Base-by-base conservation (phyloP, 768 basidiomycete genomes). In the Mrakia hoshinonis region DNA sequence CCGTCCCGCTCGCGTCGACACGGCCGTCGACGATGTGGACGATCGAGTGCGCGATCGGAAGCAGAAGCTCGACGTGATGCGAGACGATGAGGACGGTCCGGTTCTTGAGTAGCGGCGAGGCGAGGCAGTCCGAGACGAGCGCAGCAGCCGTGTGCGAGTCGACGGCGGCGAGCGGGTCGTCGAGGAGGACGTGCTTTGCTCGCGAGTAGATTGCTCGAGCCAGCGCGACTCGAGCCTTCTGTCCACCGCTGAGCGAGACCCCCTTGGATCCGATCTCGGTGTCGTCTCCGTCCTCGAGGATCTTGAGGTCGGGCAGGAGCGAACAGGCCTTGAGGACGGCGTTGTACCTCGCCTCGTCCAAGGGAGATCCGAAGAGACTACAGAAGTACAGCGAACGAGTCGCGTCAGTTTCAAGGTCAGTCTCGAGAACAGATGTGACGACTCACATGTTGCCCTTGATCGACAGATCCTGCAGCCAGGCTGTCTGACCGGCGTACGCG, bases 131-230 rank as follows among this genome's bases (percentile, higher is more conserved):
- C 12, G 24, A 46, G n/a, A 71, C 70, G 20, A 64, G 61, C 5
- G 60, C 47, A 38, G 67, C 58, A 26, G 71, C 63, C 4, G 65
- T 72, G 31, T 73, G 75, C 5, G 74, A 72, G 43, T 74, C 73
- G 31, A 92, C 89, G 3, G 90, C 90, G 74, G 89, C 90, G 43
- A 92, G 79, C 4, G 89, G 89, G 75, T 91, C 90, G 74, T 92
- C 89, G 52, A 92, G 79, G 24, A 92, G 81, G 0, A 91, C 85
- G 67, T 81, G 81, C 46, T 75, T 55, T 36, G 86, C 87, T 29
- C 83, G 82, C 38, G 88, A 86, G 78, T 92, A 92, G 0, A 90
- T 87, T 1, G 91, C 90, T n/a, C 91, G 85, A 15, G 90, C 91
- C 15, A 92, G n/a, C 11, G 73, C 81, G 70, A 72, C 52, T 47